phyloP scores from a whole-genome alignment of 73 alveolate species.

The Blepharisma japonicum region DNA sequence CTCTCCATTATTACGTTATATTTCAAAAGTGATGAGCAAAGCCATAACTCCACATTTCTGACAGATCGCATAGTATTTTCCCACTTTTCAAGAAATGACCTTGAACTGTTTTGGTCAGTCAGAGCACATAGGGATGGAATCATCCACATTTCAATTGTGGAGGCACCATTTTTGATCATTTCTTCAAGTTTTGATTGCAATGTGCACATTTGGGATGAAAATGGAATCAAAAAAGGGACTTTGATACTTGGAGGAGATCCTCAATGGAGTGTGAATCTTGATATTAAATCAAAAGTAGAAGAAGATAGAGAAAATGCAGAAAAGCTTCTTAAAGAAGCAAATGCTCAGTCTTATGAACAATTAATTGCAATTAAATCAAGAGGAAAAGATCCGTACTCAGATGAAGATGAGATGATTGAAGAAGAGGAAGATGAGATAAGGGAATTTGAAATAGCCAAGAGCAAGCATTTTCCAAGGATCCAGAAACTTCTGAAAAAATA shows the following conservation, averaged over 20 bases:
- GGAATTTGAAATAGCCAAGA: neutral
- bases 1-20: constrained; percentile 63
- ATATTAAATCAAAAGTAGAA: constrained; percentile 32
- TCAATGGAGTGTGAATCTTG: constrained; percentile 73
- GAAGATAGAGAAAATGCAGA: constrained; percentile 78
- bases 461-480: neutral
- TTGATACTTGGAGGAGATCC: constrained; percentile 87
- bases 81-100: constrained; percentile 41
- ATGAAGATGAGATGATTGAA: constrained; percentile 38
- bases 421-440: constrained; percentile 38
- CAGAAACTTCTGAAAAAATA: neutral
- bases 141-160: constrained; percentile 80
- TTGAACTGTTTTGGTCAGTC: constrained; percentile 52
- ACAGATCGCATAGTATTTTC: constrained; percentile 2
- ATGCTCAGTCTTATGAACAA: constrained; percentile 62
- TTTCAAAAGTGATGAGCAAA: constrained; percentile 50
- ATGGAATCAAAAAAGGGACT: constrained; percentile 81
- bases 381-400: constrained; percentile 31
- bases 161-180: constrained; percentile 75
- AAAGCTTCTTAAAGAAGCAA: constrained; percentile 62
- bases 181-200: constrained; percentile 93
- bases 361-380: constrained; percentile 37
- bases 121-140: constrained; percentile 92
- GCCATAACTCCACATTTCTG: constrained; percentile 40
- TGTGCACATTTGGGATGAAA: constrained; percentile 87